Evolutionary conservation across 2,329 filamentous ascomycete species (phyloP), one percentile per base, ranked within the genome.

Genomic region (Tricladium varicosporioides): DNA sequence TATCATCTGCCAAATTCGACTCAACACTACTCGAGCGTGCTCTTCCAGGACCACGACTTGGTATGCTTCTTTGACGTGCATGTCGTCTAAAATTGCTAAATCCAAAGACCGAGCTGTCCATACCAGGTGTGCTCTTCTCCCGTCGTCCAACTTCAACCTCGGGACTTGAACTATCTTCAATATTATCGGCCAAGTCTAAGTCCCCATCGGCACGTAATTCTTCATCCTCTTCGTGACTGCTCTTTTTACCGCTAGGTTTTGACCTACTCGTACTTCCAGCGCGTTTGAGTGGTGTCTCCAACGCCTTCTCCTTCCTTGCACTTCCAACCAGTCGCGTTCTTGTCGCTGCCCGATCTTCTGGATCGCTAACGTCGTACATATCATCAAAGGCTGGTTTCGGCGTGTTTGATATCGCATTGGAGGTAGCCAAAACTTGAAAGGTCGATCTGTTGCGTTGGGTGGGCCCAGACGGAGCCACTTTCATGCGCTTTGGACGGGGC

Each of bases 51-150:
- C 60, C 54, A 15, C 58, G 62, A 14, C 67, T 67, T 19, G 68
- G 59, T 53, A 68, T 69, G 49, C 66, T 70, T 27, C 60, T 60
- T 56, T 87, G 82, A 45, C 84, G 76, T n/a, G 76, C 74, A 44
- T 84, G 76, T 52, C 83, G 75, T 67, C 75, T 79, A 69, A 87
- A 87, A 4, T 77, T 72, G 18, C 81, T 82, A 56, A 68, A 63
- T 48, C 80, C 84, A 62, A 76, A 68, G 3, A 70, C 67, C 5
- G 74, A 75, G 63, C 75, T 64, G n/a, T 64, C 67, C 13, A 65
- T 32, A 4, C 52, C 63, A 11, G 65, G 60, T 48, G 63, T 64
- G 8, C 45, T 58, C 27, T 53, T 61, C 16, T 64, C 68, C 45
- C 63, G 65, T 51, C 66, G 59, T 19, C 69, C 65, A 53, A 66